Conservation (phyloP, 495 filamentous ascomycete genomes). For the Cercophora newfieldiana region DNA sequence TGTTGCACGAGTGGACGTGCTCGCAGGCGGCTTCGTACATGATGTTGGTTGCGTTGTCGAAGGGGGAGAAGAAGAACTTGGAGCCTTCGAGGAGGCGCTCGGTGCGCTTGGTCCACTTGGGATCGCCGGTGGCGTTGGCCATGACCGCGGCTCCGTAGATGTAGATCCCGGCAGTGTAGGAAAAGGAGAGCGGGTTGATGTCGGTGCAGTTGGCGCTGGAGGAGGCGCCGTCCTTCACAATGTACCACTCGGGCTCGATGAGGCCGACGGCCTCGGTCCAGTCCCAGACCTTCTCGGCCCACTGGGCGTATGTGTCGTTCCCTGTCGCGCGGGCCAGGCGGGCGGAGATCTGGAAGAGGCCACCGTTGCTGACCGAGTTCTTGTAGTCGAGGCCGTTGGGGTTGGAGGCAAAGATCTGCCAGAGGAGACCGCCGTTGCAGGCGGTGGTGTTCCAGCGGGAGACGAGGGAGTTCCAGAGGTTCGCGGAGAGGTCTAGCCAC, state of each 20-base stretch:
- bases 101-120: slow-evolving; percentile 53
- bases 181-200: slow-evolving; percentile 53
- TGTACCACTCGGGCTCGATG: slow-evolving; percentile 46
- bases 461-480: slow-evolving; percentile 47
- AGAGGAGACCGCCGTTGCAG: slow-evolving; percentile 72
- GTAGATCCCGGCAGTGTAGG: slow-evolving; percentile 67
- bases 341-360: slow-evolving; percentile 67
- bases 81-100: slow-evolving; percentile 48
- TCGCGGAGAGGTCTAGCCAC: slow-evolving; percentile 60
- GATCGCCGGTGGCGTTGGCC: slow-evolving; percentile 59
- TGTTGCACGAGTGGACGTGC: slow-evolving; percentile 58
- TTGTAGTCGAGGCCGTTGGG: slow-evolving; percentile 70
- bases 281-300: slow-evolving; percentile 71
- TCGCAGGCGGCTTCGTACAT: slow-evolving; percentile 79
- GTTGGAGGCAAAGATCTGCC: slow-evolving; percentile 84
- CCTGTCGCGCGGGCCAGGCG: slow-evolving; percentile 67
- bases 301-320: slow-evolving; percentile 62
- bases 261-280: slow-evolving; percentile 60
- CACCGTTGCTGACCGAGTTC: slow-evolving; percentile 69
- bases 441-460: slow-evolving; percentile 66
- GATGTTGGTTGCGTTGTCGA: slow-evolving; percentile 51
- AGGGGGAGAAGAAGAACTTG: slow-evolving; percentile 47
- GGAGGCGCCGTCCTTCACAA: slow-evolving; percentile 59
- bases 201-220: slow-evolving; percentile 45
- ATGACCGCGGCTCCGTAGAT: slow-evolving; percentile 66